Percentiles rank a stretch among this genome's conserved stretches.
Conservation (phyloP, 768 basidiomycete genomes). For the Basidioascus undulatus region DNA sequence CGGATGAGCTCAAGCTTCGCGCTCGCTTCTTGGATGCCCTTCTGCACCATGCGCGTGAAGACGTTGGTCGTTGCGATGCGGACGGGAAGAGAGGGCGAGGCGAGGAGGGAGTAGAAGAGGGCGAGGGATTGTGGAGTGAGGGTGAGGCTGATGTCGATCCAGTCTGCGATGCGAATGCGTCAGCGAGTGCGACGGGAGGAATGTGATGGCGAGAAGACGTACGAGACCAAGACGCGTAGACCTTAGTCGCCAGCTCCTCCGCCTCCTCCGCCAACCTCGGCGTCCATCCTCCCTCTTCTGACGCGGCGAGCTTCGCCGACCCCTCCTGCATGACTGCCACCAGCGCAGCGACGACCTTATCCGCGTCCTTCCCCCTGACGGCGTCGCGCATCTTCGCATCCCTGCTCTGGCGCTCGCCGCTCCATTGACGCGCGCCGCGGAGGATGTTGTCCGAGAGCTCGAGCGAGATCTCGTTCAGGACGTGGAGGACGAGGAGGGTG, state of each 20-base stretch:
- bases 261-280: conserved; percentile 20
- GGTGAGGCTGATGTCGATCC: conserved; percentile 93
- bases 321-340: conserved; percentile 56
- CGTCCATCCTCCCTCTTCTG: conserved; percentile 29
- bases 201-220: neutral
- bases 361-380: conserved; percentile 65
- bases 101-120: conserved; percentile 57
- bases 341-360: conserved; percentile 61
- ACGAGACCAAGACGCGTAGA: conserved; percentile 61
- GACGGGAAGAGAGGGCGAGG: conserved; percentile 49
- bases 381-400: conserved; percentile 72
- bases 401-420: conserved; percentile 41
- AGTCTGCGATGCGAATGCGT: conserved; percentile 31
- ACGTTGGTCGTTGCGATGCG: conserved; percentile 62
- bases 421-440: conserved; percentile 58
- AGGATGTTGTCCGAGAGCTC: conserved; percentile 93
- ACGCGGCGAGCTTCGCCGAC: conserved; percentile 6
- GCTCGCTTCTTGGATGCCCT: conserved; percentile 72
- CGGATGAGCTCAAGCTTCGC: conserved; percentile 79
- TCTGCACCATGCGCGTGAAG: conserved; percentile 57
- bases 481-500: conserved; percentile 67
- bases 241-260: conserved; percentile 58
- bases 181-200: conserved; percentile 2
- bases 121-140: conserved; percentile 74
- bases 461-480: conserved; percentile 80